phyloP scores from a whole-genome alignment of 108 stramenopile species.

The Fistulifera pelliculosa region DNA sequence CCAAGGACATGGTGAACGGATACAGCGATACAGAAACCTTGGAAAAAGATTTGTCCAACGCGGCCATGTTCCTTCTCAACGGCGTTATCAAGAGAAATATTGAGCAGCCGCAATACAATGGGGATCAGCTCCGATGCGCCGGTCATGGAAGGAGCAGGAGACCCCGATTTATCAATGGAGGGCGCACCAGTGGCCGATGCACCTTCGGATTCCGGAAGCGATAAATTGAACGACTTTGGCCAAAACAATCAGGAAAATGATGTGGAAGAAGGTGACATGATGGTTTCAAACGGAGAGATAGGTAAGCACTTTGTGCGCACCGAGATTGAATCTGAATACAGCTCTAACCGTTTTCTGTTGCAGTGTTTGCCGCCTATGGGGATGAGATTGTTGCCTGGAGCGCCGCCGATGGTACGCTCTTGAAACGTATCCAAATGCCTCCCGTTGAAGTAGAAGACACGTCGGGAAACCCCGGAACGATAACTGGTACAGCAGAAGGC shows the following conservation, averaged over 20 bases:
- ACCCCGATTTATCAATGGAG: too few species aligned
- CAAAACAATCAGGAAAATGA: slow-evolving; percentile 56
- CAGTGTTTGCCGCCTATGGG: slow-evolving; percentile 27
- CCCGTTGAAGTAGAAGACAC: slow-evolving; percentile 1
- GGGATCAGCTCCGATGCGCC: too few species aligned
- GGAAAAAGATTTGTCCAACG: slow-evolving; percentile 1
- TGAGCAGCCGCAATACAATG: not conserved
- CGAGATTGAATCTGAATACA: too few species aligned
- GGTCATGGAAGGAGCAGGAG: too few species aligned
- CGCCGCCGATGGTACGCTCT: slow-evolving; percentile 6
- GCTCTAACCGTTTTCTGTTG: not conserved
- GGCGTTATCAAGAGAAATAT: not conserved
- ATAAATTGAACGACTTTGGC: slow-evolving; percentile 16
- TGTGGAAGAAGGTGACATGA: slow-evolving; percentile 36
- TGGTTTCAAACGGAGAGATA: slow-evolving; percentile 40
- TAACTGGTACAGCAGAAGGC: too few species aligned
- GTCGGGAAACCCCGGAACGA: too few species aligned
- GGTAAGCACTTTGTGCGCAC: slow-evolving; percentile 1
- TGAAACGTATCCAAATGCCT: slow-evolving; percentile 18
- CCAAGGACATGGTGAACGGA: not conserved
- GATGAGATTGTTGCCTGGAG: slow-evolving; percentile 25
- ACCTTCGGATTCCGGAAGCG: too few species aligned
- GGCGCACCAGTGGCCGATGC: too few species aligned
- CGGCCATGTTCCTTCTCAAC: slow-evolving; percentile 1
- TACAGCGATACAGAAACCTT: not conserved